Evolutionary conservation across 1,284 basidiomycete species (phyloP).

Genomic region (Acaromyces ingoldii): DNA sequence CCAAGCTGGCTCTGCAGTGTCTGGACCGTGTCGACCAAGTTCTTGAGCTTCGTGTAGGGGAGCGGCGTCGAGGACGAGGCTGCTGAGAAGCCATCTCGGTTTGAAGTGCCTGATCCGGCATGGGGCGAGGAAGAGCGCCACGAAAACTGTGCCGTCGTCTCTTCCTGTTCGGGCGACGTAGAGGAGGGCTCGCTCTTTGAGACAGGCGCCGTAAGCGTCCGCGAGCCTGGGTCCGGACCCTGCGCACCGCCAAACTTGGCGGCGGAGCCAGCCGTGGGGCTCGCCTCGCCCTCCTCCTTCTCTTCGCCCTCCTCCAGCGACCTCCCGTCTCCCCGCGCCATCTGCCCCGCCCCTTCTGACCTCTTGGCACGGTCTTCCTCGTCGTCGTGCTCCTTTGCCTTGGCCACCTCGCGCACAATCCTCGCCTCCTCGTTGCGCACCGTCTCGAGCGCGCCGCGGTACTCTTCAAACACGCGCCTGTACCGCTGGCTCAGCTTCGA

Average conservation of each 20-base stretch:
- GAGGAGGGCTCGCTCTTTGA: background rate
- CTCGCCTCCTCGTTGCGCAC: background rate
- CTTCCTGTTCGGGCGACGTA: too few relatives aligned
- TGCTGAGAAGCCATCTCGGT: too few relatives aligned
- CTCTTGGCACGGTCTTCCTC: background rate
- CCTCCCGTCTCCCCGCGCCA: background rate
- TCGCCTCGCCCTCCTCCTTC: slow-evolving; percentile 4
- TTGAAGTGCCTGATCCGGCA: background rate
- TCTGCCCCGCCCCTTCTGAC: background rate
- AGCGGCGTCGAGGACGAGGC: background rate
- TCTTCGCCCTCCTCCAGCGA: background rate
- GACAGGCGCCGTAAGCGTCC: background rate
- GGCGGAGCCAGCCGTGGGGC: background rate
- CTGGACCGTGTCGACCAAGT: background rate
- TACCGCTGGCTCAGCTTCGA: background rate
- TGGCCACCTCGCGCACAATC: background rate
- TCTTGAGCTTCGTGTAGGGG: background rate
- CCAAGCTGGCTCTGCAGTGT: background rate
- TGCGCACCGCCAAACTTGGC: too few relatives aligned
- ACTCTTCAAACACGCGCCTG: slow-evolving; percentile 1
- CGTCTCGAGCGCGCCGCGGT: background rate
- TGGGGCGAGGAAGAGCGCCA: background rate
- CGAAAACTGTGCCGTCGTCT: background rate
- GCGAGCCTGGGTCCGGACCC: too few relatives aligned
- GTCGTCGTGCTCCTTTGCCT: background rate